phyloP scores from a whole-genome alignment of 305 asterid genomes.

The Solanum chacoense region DNA sequence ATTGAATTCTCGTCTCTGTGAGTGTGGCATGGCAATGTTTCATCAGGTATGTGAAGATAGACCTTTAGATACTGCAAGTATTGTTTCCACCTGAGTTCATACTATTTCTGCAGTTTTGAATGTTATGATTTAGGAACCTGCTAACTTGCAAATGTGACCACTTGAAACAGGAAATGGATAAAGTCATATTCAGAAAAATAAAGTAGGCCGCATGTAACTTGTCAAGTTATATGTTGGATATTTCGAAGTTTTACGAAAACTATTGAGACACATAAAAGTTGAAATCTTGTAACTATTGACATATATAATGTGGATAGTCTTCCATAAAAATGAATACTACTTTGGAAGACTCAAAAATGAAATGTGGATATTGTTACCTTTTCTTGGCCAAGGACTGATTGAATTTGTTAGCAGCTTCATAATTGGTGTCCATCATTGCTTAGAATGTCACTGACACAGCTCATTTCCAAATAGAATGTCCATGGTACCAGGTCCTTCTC shows the following conservation, averaged over 20 bases:
- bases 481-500: not conserved
- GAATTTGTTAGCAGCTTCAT: not conserved
- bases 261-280: not conserved
- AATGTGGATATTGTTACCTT: not conserved
- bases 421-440: not conserved
- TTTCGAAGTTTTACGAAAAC: not conserved
- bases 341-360: not conserved
- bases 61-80: not conserved
- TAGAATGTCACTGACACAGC: not conserved
- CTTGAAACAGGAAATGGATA: not conserved
- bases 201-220: not conserved
- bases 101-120: not conserved
- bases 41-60: conserved; percentile 17
- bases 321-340: not conserved
- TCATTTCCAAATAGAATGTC: not conserved
- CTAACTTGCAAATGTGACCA: not conserved
- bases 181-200: not conserved
- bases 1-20: conserved; percentile 44
- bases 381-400: not conserved
- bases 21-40: conserved; percentile 39
- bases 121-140: not conserved
- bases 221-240: not conserved
- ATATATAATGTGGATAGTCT: not conserved
- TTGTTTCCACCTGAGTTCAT: not conserved
- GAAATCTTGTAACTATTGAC: not conserved